Conservation (phyloP, 352 stramenopile species). For the Phytophthora megakarya region DNA sequence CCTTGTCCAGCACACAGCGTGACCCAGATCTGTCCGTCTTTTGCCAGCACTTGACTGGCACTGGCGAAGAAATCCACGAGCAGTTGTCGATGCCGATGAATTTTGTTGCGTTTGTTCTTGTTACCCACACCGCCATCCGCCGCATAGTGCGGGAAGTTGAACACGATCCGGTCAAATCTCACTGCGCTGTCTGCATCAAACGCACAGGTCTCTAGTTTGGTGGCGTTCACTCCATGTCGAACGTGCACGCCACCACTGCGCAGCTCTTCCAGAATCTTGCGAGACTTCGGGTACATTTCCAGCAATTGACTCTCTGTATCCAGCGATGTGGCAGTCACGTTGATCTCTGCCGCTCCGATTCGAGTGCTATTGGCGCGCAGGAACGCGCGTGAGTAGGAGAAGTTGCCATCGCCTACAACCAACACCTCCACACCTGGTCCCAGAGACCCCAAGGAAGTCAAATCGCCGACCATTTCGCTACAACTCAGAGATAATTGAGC, state of each 20-base stretch:
- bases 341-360: conserved; percentile 18
- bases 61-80: conserved; percentile 80
- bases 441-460: conserved; percentile 58
- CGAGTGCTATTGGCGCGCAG: conserved; percentile 49
- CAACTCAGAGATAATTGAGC: neutral
- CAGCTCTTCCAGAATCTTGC: conserved; percentile 62
- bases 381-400: conserved; percentile 81
- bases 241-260: conserved; percentile 50
- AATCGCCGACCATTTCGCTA: conserved; percentile 38
- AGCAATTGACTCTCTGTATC: conserved; percentile 70
- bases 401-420: conserved; percentile 86
- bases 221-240: conserved; percentile 76
- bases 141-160: conserved; percentile 88
- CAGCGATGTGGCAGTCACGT: conserved; percentile 66
- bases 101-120: conserved; percentile 80
- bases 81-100: conserved; percentile 80
- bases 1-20: conserved; percentile 82
- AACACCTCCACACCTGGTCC: conserved; percentile 46
- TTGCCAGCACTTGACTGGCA: conserved; percentile 51
- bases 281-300: conserved; percentile 74
- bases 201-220: conserved; percentile 54
- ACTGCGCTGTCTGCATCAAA: conserved; percentile 1
- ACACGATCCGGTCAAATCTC: conserved; percentile 77
- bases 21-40: conserved; percentile 77
- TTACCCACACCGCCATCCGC: conserved; percentile 59